Conservation (phyloP, 768 basidiomycete species). For the Paxillus rubicundulus region DNA sequence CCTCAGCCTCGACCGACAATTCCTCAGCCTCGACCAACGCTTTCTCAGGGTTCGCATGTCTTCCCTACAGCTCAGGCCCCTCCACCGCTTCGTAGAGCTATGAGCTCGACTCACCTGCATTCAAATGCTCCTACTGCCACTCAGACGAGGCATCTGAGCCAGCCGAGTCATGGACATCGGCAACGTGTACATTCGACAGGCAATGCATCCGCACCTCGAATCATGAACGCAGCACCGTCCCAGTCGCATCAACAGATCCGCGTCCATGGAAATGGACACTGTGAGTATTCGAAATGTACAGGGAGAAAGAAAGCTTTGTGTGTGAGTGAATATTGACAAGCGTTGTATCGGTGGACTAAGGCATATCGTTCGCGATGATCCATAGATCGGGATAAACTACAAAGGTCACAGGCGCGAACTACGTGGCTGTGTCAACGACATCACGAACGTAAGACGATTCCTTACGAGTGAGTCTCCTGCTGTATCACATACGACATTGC, state of each 20-base stretch:
- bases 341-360: neutral
- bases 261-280: conserved; percentile 18
- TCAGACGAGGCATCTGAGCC: neutral
- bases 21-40: too few species aligned
- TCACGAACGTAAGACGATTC: conserved; percentile 65
- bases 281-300: conserved; percentile 49
- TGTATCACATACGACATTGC: neutral
- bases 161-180: conserved; percentile 12
- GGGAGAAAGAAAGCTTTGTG: conserved; percentile 53
- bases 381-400: conserved; percentile 80
- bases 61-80: too few species aligned
- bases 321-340: conserved; percentile 20
- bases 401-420: conserved; percentile 59
- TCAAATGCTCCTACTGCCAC: too few species aligned
- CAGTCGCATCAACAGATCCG: conserved; percentile 4
- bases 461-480: conserved; percentile 47
- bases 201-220: neutral
- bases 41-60: too few species aligned
- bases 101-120: too few species aligned
- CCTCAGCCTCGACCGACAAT: too few species aligned
- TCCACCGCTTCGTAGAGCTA: too few species aligned
- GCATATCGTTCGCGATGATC: neutral
- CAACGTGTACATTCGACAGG: conserved; percentile 23
- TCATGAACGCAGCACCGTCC: conserved; percentile 3
- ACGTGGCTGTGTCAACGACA: conserved; percentile 81